phyloP scores from a whole-genome alignment of 2,329 filamentous ascomycete species.

The Epichloe sibirici region DNA sequence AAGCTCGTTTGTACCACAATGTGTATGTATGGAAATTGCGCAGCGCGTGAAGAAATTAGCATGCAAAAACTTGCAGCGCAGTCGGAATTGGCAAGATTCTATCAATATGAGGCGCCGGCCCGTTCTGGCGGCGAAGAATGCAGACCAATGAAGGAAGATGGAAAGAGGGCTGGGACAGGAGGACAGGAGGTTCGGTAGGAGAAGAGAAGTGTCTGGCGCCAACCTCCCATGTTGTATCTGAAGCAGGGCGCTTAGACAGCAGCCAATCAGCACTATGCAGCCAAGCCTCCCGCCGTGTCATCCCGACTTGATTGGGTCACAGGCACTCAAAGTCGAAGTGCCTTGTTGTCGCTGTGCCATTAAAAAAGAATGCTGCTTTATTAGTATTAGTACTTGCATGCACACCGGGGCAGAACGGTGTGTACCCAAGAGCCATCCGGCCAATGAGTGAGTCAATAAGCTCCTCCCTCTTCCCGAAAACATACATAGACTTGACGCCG shows the following conservation, averaged over 20 bases:
- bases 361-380: neutral
- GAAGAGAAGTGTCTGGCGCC: too few relatives aligned
- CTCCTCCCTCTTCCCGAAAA: too few relatives aligned
- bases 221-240: too few relatives aligned
- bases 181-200: too few relatives aligned
- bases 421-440: neutral
- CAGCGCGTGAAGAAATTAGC: too few relatives aligned
- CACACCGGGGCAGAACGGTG: neutral
- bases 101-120: constrained; percentile 1
- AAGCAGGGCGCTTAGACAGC: constrained; percentile 1
- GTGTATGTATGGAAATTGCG: neutral
- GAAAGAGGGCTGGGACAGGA: neutral
- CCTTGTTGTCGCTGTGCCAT: neutral
- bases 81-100: neutral
- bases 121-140: neutral
- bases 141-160: neutral
- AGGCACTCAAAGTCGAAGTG: neutral
- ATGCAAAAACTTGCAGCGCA: too few relatives aligned
- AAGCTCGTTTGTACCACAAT: too few relatives aligned
- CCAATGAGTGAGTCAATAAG: neutral
- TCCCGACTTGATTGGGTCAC: neutral
- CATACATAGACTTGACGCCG: too few relatives aligned
- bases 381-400: neutral
- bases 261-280: constrained; percentile 2
- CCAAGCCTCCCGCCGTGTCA: neutral